These are phyloP conservation scores for Citrus mangshanensis DNA, from an alignment of 345 rosid species.

Conservation along the genomic window DNA sequence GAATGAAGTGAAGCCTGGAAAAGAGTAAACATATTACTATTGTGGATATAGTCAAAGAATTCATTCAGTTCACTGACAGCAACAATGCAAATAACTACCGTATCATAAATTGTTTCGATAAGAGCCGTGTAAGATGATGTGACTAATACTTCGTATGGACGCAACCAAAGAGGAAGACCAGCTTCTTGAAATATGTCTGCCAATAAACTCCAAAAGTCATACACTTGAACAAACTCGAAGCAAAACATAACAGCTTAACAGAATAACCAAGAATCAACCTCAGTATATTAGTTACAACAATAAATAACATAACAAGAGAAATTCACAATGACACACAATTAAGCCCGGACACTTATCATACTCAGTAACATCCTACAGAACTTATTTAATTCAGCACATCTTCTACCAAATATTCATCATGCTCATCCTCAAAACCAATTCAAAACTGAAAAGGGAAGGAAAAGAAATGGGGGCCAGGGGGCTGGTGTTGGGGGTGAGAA, in stretches of 20 bases:
- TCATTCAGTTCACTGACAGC: constrained; percentile 10
- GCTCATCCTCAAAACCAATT: background rate
- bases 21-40: constrained; percentile 17
- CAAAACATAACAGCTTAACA: constrained; percentile 1
- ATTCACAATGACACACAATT: background rate
- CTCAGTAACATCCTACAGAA: background rate
- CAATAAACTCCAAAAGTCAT: constrained; percentile 15
- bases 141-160: constrained; percentile 92
- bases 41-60: constrained; percentile 3
- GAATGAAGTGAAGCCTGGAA: constrained; percentile 97
- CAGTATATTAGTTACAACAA: background rate
- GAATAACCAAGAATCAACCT: background rate
- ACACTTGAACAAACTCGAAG: constrained; percentile 1
- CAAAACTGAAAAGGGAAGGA: background rate
- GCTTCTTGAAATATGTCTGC: constrained; percentile 99
- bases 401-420: background rate
- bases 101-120: constrained; percentile 97
- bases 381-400: background rate
- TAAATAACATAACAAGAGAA: background rate
- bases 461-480: too few relatives aligned
- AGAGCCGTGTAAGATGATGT: constrained; percentile 99
- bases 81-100: constrained; percentile 45
- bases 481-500: background rate
- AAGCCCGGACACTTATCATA: background rate
- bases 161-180: constrained; percentile 98